A percentile compares a stretch with the other conserved stretches of the same genome.
Conservation (phyloP, 1,139 yeast genomes). For the Sugiyamaella grinbergsii region DNA sequence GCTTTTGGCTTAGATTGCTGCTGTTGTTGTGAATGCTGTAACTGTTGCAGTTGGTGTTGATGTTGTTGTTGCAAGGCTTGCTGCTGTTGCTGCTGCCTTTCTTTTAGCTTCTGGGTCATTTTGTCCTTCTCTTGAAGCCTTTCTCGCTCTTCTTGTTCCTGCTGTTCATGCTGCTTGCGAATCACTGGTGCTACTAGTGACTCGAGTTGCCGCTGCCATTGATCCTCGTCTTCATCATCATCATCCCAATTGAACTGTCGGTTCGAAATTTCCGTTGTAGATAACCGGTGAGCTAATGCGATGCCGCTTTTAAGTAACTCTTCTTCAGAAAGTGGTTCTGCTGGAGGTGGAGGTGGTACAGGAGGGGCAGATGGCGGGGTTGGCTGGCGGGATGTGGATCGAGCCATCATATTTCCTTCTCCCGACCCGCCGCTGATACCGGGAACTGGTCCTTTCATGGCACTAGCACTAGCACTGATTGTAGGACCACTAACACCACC, state of each 20-base stretch:
- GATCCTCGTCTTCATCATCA: slow-evolving; percentile 45
- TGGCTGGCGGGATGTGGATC: neutral
- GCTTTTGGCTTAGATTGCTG: slow-evolving; percentile 11
- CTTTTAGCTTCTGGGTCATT: neutral
- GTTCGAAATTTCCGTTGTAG: slow-evolving; percentile 31
- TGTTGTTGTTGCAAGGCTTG: neutral
- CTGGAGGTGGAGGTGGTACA: neutral
- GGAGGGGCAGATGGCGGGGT: neutral
- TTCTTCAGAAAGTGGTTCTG: slow-evolving; percentile 37
- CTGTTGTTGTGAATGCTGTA: neutral
- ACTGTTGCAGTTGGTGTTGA: slow-evolving; percentile 12
- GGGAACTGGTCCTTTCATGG: neutral
- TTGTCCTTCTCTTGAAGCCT: neutral
- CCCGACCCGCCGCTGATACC: neutral
- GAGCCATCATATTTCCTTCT: neutral
- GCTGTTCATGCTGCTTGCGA: slow-evolving; percentile 19
- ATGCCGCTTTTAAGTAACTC: slow-evolving; percentile 44
- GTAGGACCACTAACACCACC: neutral
- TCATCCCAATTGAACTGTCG: slow-evolving; percentile 47
- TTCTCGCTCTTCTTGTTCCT: slow-evolving; percentile 4
- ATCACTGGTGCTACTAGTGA: slow-evolving; percentile 15
- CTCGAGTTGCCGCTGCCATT: slow-evolving; percentile 21
- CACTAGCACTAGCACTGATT: slow-evolving; percentile 3
- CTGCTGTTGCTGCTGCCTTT: neutral
- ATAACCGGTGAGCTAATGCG: slow-evolving; percentile 41